These are phyloP conservation scores for Trametes polyzona DNA, from an alignment of 1,284 basidiomycete genomes.

Conservation along the genomic window DNA sequence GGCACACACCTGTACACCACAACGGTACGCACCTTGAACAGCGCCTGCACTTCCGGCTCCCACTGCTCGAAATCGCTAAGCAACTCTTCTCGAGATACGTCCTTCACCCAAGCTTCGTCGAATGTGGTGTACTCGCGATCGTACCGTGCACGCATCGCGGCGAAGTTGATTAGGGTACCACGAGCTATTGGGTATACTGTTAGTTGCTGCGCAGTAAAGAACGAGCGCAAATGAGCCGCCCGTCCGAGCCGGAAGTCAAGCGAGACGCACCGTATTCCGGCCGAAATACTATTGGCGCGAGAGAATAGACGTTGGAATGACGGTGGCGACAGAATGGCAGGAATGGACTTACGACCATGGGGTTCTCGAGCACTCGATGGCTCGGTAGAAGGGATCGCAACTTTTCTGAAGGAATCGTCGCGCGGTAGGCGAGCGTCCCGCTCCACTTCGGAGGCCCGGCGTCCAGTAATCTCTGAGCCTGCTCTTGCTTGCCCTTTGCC, in stretches of 20 bases:
- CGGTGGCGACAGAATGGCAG: neutral
- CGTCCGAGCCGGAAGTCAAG: too few relatives aligned
- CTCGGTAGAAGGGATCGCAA: conserved; percentile 37
- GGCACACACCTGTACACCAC: neutral
- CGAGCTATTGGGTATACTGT: conserved; percentile 49
- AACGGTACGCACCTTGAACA: conserved; percentile 41
- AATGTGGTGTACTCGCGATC: conserved; percentile 40
- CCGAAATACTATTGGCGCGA: conserved; percentile 46
- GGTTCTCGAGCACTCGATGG: conserved; percentile 38
- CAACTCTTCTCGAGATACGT: conserved; percentile 33
- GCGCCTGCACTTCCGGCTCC: conserved; percentile 45
- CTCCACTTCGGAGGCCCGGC: conserved; percentile 42
- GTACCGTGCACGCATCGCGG: conserved; percentile 39
- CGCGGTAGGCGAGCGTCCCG: conserved; percentile 44
- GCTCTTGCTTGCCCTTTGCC: conserved; percentile 17
- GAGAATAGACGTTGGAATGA: neutral
- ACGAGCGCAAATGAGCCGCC: neutral
- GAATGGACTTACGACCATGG: conserved; percentile 41
- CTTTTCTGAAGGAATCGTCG: conserved; percentile 41
- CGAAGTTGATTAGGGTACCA: conserved; percentile 47
- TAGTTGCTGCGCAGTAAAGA: conserved; percentile 39
- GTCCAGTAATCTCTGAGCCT: conserved; percentile 27
- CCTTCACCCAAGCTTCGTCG: conserved; percentile 43
- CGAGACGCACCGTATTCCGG: conserved; percentile 40
- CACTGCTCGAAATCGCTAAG: conserved; percentile 41